Base-by-base conservation (phyloP, 306 rosid species). In the Rosa rugosa region DNA sequence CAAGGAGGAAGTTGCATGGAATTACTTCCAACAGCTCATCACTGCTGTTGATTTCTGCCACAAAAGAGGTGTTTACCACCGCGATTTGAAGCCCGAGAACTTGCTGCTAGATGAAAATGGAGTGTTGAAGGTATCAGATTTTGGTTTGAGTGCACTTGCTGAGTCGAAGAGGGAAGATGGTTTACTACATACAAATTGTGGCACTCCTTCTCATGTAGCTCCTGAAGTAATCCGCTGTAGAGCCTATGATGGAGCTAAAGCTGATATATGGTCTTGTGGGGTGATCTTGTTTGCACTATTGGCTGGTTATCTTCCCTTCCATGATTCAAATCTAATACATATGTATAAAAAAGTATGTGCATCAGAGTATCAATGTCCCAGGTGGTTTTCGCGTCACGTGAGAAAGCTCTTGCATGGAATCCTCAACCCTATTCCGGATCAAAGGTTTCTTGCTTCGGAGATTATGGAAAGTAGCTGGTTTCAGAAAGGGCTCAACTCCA, bases 261-360 rank as follows among this genome's bases (percentile, higher is more conserved):
- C 89, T 18, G 93, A 89, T 75, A 77, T 86, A 57, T 89, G 91
- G 93, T 89, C 91, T 20, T 87, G 88, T 82, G 93, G 89, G 11
- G 91, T 89, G 27, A 88, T 89, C 46, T 82, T 89, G 13, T 87
- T 77, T 76, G 87, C 80, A 41, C 80, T 89, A 27, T 69, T 87
- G 62, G 93, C 93, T 23, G 91, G 89, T 72, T 85, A 81, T 68
- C 66, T 75, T 0, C 91, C 91, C 46, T 89, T 89, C 22, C 70
- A 73, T 64, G 86, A 82, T 53, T 2, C 79, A 11, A 89, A 89
- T 80, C 49, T 87, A 77, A 82, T 85, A 2, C 79, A 68, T 31
- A 40, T 85, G 89, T 89, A 87, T 72, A 82, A 36, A 53, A 89
- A 84, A 86, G 83, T 87, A 57, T 57, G 77, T 34, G 84, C 47